phyloP scores from a whole-genome alignment of 2,329 filamentous ascomycete species.

The Amphichorda felina region DNA sequence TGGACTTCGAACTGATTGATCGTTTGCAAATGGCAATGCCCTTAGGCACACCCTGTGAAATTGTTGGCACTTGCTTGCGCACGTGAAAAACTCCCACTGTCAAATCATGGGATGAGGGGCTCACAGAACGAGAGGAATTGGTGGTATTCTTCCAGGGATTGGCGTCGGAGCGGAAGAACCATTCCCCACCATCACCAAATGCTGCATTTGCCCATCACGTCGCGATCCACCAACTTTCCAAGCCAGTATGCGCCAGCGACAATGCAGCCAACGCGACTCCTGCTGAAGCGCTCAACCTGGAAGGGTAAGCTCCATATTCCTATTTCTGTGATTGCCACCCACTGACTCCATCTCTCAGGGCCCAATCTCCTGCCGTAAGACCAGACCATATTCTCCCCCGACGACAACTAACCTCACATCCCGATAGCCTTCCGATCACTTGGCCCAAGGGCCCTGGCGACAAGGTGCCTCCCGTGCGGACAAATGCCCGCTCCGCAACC shows the following conservation, averaged over 20 bases:
- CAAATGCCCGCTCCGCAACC: conserved; percentile 76
- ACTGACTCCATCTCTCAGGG: conserved; percentile 17
- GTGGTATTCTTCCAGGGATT: no score
- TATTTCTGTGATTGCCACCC: background rate
- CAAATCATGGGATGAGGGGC: no score
- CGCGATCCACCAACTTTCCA: conserved; percentile 9
- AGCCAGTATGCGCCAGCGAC: conserved; percentile 14
- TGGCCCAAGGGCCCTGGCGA: conserved; percentile 46
- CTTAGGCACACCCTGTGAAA: no score
- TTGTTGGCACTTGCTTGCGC: no score
- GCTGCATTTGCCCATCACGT: no score
- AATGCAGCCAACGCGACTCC: conserved; percentile 59
- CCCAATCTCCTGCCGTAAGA: conserved; percentile 43
- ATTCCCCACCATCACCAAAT: no score
- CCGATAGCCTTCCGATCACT: conserved; percentile 49
- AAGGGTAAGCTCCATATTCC: conserved; percentile 50
- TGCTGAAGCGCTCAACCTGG: conserved; percentile 72
- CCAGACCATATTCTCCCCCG: conserved; percentile 3
- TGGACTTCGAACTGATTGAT: no score
- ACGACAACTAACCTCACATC: conserved; percentile 1
- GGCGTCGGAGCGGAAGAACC: no score
- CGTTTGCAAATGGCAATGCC: no score
- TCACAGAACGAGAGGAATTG: no score
- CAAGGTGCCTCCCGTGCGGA: conserved; percentile 62
- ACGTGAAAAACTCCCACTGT: no score